phyloP scores from a whole-genome alignment of 2,329 filamentous ascomycete species.

The Botrytis cinerea region DNA sequence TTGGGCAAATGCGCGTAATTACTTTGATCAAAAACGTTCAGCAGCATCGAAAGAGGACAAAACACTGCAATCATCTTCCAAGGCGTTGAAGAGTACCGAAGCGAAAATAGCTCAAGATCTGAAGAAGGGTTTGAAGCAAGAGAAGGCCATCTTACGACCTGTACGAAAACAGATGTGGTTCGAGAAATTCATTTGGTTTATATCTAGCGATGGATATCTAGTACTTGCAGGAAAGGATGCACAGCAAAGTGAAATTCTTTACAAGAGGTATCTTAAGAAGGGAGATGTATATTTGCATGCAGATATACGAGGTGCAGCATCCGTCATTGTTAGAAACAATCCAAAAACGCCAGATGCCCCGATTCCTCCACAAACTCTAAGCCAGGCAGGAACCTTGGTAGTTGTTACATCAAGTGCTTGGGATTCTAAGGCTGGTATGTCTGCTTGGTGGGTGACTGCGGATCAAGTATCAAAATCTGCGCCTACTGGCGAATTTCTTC shows the following conservation, averaged over 20 bases:
- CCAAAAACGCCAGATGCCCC: constrained; percentile 75
- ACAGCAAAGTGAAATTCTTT: constrained; percentile 90
- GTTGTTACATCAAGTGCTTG: constrained; percentile 87
- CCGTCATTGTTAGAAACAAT: constrained; percentile 90
- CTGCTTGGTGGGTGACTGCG: constrained; percentile 91
- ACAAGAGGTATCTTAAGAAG: constrained; percentile 79
- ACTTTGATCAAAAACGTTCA: constrained; percentile 84
- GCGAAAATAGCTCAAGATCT: constrained; percentile 84
- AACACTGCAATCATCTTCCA: constrained; percentile 76
- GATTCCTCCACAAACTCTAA: constrained; percentile 86
- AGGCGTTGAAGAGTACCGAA: constrained; percentile 85
- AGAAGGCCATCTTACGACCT: constrained; percentile 82
- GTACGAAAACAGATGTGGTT: constrained; percentile 90
- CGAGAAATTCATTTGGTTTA: constrained; percentile 94
- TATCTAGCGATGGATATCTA: constrained; percentile 93
- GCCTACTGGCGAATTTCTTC: constrained; percentile 76
- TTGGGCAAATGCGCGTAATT: constrained; percentile 87
- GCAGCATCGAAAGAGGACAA: constrained; percentile 87
- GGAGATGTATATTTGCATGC: constrained; percentile 93
- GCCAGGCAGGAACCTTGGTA: constrained; percentile 82
- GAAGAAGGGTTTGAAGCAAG: constrained; percentile 85
- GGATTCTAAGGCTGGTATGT: constrained; percentile 96
- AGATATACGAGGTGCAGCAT: constrained; percentile 79
- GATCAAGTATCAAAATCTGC: constrained; percentile 89
- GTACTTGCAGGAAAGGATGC: constrained; percentile 86